Evolutionary conservation across 2,329 filamentous ascomycete species (phyloP).

Genomic region (Fusarium proliferatum): DNA sequence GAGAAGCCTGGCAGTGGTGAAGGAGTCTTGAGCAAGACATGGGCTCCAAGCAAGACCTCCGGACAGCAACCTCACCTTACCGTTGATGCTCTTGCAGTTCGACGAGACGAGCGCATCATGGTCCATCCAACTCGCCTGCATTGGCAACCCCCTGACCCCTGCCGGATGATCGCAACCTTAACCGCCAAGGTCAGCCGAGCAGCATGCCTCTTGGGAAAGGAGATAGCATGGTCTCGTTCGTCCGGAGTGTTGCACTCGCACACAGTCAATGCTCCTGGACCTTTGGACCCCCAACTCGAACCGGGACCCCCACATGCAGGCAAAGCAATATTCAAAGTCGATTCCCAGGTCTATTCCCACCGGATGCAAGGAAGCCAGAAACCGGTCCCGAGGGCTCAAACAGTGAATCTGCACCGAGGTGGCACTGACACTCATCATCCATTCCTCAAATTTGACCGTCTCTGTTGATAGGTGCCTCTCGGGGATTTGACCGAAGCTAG

Average conservation of each 20-base stretch:
- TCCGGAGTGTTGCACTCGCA: conserved; percentile 1
- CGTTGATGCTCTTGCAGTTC: conserved; percentile 3
- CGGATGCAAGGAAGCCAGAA: conserved; percentile 10
- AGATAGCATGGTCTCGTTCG: conserved; percentile 28
- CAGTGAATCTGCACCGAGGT: conserved; percentile 13
- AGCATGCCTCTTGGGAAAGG: conserved; percentile 14
- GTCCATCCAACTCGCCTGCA: background rate
- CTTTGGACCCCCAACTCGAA: conserved; percentile 18
- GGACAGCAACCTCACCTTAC: background rate
- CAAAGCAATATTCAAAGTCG: conserved; percentile 27
- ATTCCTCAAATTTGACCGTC: background rate
- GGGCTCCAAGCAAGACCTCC: background rate
- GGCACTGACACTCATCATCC: background rate
- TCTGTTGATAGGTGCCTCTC: conserved; percentile 1
- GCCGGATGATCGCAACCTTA: conserved; percentile 7
- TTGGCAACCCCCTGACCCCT: conserved; percentile 12
- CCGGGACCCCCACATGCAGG: conserved; percentile 24
- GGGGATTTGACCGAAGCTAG: conserved; percentile 29
- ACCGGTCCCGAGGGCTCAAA: conserved; percentile 8
- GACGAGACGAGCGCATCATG: background rate
- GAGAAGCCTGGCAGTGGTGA: background rate
- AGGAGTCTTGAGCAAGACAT: background rate
- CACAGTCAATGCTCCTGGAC: background rate
- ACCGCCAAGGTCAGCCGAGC: conserved; percentile 22
- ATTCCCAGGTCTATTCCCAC: conserved; percentile 6